Conservation (phyloP, 306 rosid genomes). For the Ochetophila trinervis region DNA sequence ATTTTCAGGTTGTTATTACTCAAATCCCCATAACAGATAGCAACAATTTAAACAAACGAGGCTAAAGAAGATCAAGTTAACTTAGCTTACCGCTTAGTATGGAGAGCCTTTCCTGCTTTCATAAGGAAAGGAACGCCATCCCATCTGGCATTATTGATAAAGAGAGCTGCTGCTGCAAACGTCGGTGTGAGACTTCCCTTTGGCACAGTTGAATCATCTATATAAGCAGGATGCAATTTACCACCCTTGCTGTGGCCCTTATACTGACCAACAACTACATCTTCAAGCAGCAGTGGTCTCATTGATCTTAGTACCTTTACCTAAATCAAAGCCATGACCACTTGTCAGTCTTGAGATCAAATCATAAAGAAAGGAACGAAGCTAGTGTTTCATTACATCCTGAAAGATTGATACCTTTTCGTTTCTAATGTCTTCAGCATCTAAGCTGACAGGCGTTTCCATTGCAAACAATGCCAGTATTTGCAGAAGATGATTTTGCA, state of each 20-base stretch:
- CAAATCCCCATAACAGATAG: conserved; percentile 10
- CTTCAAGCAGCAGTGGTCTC: conserved; percentile 73
- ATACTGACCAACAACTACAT: conserved; percentile 90
- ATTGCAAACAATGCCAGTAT: conserved; percentile 89
- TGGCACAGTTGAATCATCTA: conserved; percentile 80
- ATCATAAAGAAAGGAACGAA: background rate
- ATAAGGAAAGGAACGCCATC: conserved; percentile 97
- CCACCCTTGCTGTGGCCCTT: conserved; percentile 82
- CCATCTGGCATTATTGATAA: conserved; percentile 92
- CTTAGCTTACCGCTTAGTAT: conserved; percentile 61
- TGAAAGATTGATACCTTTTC: conserved; percentile 59
- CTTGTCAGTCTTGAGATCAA: conserved; percentile 8
- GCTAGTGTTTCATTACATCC: too few relatives aligned
- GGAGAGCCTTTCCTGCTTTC: conserved; percentile 98
- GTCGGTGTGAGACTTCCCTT: conserved; percentile 86
- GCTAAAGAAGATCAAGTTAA: conserved; percentile 6
- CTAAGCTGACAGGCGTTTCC: conserved; percentile 98
- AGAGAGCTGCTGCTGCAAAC: conserved; percentile 94
- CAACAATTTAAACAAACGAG: conserved; percentile 4
- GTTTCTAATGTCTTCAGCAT: conserved; percentile 90
- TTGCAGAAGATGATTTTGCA: conserved; percentile 99
- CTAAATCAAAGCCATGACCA: conserved; percentile 39
- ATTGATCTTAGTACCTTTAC: conserved; percentile 92
- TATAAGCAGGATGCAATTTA: conserved; percentile 69
- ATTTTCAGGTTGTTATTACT: conserved; percentile 19